Evolutionary conservation across 164 flowering plant genomes (phyloP), one percentile per base, ranked within the genome.

Genomic region (Nymphaea colorata): DNA sequence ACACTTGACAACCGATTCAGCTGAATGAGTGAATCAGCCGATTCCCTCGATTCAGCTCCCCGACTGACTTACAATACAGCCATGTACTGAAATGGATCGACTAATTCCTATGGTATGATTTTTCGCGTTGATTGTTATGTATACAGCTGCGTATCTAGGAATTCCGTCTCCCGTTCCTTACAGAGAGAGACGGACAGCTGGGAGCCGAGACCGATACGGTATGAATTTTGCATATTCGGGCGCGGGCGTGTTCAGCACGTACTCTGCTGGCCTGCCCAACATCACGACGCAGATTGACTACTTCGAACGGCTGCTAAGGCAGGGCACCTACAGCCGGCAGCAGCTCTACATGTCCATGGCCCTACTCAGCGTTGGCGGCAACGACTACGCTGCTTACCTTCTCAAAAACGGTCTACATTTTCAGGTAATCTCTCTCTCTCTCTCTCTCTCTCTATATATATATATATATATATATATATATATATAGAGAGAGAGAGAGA

Each of bases 201-300:
- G 57, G 61, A 72, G 69, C 44, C 59, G 53, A 16, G 4, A 66
- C 57, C 36, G 67, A 44, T 15, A 70, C 42, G 87, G 87, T 3
- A 74, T 83, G 76, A 85, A 83, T 73, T 85, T 79, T 65, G 89
- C 89, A 0, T 71, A 75, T 44, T 87, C 87, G 45, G 89, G 89
- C 74, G 78, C 85, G 2, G 89, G 87, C 10, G 85, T 82, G 2
- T 85, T 85, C 74, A 45, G 76, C 61, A 83, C 85, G 59, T 15
- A 68, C 61, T 25, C 36, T 1, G 74, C 62, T 4, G 53, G 55
- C 4, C 74, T 62, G n/a, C 85, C 87, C 11, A 85, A 85, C 72
- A 76, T 85, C 78, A 80, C 87, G 0, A 62, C 74, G 64, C 89
- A 83, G 65, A 80, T 85, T 44, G 70, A 73, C 59, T 69, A 66